phyloP scores from a whole-genome alignment of 2,329 filamentous ascomycete species.

The Exserohilum rostratum region DNA sequence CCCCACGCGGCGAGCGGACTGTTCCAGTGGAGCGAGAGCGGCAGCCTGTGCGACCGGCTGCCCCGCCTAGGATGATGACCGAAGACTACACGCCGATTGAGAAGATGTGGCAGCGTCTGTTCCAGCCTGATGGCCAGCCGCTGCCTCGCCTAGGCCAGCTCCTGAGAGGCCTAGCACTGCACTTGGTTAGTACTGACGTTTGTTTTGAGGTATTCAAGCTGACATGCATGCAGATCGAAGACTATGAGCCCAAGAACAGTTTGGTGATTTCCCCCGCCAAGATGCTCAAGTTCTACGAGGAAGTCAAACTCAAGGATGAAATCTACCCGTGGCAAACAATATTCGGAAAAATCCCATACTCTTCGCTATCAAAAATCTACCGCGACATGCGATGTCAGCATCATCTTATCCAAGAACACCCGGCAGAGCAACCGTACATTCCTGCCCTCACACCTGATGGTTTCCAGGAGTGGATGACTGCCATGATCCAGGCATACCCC shows the following conservation, averaged over 20 bases:
- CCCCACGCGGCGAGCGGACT: slow-evolving; percentile 33
- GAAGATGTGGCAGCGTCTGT: slow-evolving; percentile 77
- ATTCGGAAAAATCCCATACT: slow-evolving; percentile 51
- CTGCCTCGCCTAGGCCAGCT: slow-evolving; percentile 73
- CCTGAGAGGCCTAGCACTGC: slow-evolving; percentile 73
- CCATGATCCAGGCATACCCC: slow-evolving; percentile 76
- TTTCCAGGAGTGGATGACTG: slow-evolving; percentile 68
- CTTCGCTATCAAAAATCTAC: slow-evolving; percentile 54
- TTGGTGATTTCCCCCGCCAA: slow-evolving; percentile 78
- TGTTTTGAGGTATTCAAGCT: not conserved
- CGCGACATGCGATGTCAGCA: slow-evolving; percentile 56
- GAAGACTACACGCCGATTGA: slow-evolving; percentile 58
- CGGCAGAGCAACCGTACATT: slow-evolving; percentile 51
- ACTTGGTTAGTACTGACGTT: slow-evolving; percentile 63
- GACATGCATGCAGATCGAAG: slow-evolving; percentile 63
- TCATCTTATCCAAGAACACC: slow-evolving; percentile 54
- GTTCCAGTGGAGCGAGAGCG: slow-evolving; percentile 35
- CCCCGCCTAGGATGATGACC: slow-evolving; percentile 38
- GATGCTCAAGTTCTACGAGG: slow-evolving; percentile 74
- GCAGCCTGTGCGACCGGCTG: slow-evolving; percentile 33
- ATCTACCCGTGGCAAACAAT: slow-evolving; percentile 71
- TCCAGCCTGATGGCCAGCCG: slow-evolving; percentile 69
- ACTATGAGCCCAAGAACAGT: slow-evolving; percentile 69
- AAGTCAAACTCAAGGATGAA: slow-evolving; percentile 68
- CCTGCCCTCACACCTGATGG: slow-evolving; percentile 56